Evolutionary conservation across 169 alveolate species (phyloP).

Genomic region (Plasmodium fragile): DNA sequence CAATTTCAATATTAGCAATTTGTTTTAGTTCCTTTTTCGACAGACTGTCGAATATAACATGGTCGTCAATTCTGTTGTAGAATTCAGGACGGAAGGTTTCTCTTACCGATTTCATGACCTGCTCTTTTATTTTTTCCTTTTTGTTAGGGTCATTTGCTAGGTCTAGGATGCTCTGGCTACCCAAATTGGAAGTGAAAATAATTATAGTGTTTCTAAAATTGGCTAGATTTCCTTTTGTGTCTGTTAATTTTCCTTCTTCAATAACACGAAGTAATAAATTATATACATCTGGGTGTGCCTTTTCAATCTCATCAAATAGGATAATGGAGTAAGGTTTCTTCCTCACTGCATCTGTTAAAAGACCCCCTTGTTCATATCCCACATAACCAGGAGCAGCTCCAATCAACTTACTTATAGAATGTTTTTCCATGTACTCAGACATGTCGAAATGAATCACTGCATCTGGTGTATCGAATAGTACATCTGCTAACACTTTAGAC

Average conservation of each 20-base stretch:
- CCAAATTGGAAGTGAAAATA: conserved; percentile 91
- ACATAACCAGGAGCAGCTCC: conserved; percentile 96
- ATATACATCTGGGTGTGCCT: conserved; percentile 94
- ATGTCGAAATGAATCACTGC: conserved; percentile 91
- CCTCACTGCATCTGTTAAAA: conserved; percentile 93
- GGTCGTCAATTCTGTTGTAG: conserved; percentile 91
- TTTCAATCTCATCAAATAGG: conserved; percentile 93
- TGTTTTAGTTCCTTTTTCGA: conserved; percentile 86
- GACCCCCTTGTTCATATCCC: conserved; percentile 94
- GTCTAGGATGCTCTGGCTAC: conserved; percentile 88
- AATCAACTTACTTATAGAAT: conserved; percentile 89
- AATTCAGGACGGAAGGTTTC: conserved; percentile 91
- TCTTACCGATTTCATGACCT: conserved; percentile 85
- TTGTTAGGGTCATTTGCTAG: conserved; percentile 88
- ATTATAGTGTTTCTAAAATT: conserved; percentile 90
- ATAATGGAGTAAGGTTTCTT: conserved; percentile 92
- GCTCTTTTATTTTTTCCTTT: conserved; percentile 81
- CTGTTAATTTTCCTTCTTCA: conserved; percentile 93
- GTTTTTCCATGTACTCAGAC: conserved; percentile 94
- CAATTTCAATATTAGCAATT: conserved; percentile 88
- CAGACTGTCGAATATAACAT: conserved; percentile 86
- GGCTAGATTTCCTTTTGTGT: conserved; percentile 90
- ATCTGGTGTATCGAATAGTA: conserved; percentile 89
- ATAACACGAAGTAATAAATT: conserved; percentile 89
- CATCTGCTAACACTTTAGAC: conserved; percentile 93